Evolutionary conservation across 139 green algal genomes (phyloP), one percentile per base, ranked within the genome.

Genomic region (Bryopsis sp.): DNA sequence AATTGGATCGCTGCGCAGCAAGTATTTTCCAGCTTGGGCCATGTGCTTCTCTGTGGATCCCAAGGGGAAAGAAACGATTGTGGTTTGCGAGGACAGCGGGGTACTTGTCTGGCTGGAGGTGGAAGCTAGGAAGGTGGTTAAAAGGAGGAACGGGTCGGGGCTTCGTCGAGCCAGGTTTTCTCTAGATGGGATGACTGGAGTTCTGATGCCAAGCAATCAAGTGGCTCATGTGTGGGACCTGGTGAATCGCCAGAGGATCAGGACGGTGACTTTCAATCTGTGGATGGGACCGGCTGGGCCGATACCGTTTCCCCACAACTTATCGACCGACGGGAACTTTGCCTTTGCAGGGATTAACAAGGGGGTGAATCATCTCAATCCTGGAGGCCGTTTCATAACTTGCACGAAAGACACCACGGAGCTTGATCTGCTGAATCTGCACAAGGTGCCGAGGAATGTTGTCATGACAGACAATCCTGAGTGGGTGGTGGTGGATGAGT

Each of bases 11-110:
- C 31, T 65, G 4, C 6, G 26, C 24, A 47, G 32, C 4, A 15
- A 26, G 22, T 65, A 65, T 26, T 65, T 11, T 65, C 6, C 58
- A 24, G 58, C 58, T 24, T 65, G 58, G 58, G 58, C 26, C 24
- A 33, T 65, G 5, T 65, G 58, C 58, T 69, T 69, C 37, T 33
- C 6, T 8, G 34, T 31, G 8, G 59, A 32, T 43, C 32, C 32
- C 8, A 57, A 6, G 37, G 62, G 62, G 7, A 35, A 38, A 7
- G 5, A 35, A 36, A 36, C 48, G 7, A 36, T 69, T 4, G 37
- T 69, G 7, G 62, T 69, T 11, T 69, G 62, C 26, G 62, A 69
- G 37, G 62, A 69, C 39, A 54, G 24, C 28, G 62, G 62, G 22
- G 5, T 22, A 11, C 37, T 69, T 35, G 62, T 69, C 11, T 69